Evolutionary conservation across 805 yeast genomes (phyloP).

Genomic region (Metschnikowia similis): DNA sequence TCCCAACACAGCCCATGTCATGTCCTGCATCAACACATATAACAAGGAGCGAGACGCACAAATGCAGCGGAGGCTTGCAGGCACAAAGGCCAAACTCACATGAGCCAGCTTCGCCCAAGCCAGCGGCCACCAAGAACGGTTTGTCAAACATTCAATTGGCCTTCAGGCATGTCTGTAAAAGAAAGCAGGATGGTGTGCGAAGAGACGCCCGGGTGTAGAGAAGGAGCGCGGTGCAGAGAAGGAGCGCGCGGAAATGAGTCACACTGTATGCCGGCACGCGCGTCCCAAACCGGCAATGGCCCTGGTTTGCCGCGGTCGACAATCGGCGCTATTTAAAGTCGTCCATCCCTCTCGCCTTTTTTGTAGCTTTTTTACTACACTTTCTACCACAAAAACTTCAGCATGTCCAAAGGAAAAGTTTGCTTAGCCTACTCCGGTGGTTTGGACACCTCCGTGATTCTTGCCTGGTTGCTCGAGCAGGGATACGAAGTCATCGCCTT

Average conservation of each 20-base stretch:
- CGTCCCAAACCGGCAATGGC: constrained; percentile 13
- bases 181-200: not conserved
- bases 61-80: not conserved
- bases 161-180: not conserved
- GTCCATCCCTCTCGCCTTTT: constrained; percentile 5
- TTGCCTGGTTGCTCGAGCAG: constrained; percentile 96
- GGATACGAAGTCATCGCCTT: constrained; percentile 98
- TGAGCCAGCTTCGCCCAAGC: no score
- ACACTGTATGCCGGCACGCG: constrained; percentile 7
- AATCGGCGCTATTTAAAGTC: constrained; percentile 17
- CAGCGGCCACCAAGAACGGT: not conserved
- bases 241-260: constrained; percentile 12
- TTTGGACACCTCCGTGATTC: constrained; percentile 93
- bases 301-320: constrained; percentile 20
- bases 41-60: not conserved
- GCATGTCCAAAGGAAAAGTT: constrained; percentile 96
- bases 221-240: not conserved
- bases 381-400: not conserved
- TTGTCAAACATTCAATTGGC: not conserved
- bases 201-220: not conserved
- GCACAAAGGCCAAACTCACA: not conserved
- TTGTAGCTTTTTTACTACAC: constrained; percentile 2
- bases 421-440: constrained; percentile 99
- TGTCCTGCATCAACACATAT: not conserved
- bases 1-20: not conserved